These are phyloP conservation scores for Coniella vitis DNA, from an alignment of 2,329 filamentous ascomycete genomes.

Conservation along the genomic window DNA sequence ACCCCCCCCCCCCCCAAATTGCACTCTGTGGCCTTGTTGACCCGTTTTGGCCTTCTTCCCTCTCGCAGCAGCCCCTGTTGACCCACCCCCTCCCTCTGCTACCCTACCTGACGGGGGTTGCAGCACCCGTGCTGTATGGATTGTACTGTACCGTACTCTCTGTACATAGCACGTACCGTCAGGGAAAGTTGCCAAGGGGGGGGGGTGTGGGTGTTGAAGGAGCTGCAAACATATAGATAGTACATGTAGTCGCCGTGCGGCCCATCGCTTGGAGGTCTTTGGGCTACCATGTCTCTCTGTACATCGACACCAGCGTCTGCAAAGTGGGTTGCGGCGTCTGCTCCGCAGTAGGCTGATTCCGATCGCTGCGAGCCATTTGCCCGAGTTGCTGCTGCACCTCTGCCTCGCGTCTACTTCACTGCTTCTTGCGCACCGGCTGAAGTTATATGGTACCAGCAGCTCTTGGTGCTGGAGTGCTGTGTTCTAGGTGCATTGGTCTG, in stretches of 20 bases:
- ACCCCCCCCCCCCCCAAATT: constrained; percentile 9
- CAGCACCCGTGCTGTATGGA: constrained; percentile 26
- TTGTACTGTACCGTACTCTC: too few relatives aligned
- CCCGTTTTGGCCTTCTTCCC: constrained; percentile 21
- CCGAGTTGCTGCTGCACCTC: background rate
- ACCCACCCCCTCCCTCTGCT: constrained; percentile 18
- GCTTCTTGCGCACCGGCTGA: too few relatives aligned
- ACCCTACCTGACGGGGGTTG: constrained; percentile 13
- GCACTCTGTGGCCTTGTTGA: constrained; percentile 12
- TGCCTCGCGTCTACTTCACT: background rate
- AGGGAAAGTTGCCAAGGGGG: too few relatives aligned
- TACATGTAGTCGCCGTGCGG: constrained; percentile 26
- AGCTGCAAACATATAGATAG: constrained; percentile 33
- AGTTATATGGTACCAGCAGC: background rate
- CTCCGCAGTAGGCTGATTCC: constrained; percentile 21
- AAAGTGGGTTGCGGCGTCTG: constrained; percentile 27
- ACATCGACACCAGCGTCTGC: constrained; percentile 19
- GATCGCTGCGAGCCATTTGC: constrained; percentile 10
- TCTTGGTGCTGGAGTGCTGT: constrained; percentile 6
- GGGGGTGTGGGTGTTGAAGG: too few relatives aligned
- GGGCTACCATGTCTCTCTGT: constrained; percentile 20
- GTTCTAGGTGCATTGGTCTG: background rate
- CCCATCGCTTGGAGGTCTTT: constrained; percentile 24
- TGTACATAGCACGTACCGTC: too few relatives aligned
- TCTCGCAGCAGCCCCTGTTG: constrained; percentile 21